Evolutionary conservation across 2,329 filamentous ascomycete species (phyloP).

Genomic region (Diaporthe caulivora): DNA sequence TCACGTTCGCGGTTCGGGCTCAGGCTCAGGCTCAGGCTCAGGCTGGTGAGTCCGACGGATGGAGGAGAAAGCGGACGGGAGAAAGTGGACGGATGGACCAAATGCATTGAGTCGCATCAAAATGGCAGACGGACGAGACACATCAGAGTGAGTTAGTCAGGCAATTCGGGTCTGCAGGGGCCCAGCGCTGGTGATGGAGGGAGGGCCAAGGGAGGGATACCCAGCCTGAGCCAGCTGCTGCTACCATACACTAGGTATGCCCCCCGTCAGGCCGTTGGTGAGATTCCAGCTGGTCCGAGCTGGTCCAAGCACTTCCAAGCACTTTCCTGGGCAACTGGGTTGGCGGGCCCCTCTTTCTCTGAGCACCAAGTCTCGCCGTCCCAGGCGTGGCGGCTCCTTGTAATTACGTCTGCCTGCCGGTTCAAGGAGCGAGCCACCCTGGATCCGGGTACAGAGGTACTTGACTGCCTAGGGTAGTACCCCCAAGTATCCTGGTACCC

Average conservation of each 20-base stretch:
- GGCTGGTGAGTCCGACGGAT: neutral
- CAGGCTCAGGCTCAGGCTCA: neutral
- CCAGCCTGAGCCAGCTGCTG: constrained; percentile 61
- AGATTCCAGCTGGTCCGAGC: constrained; percentile 51
- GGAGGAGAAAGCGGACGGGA: constrained; percentile 10
- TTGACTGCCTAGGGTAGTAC: no score
- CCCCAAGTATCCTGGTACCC: neutral
- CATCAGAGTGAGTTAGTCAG: constrained; percentile 13
- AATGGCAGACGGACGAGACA: constrained; percentile 17
- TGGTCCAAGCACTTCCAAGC: constrained; percentile 27
- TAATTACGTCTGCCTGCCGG: constrained; percentile 30
- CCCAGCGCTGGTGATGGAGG: neutral
- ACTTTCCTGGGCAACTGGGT: constrained; percentile 15
- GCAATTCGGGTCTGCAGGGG: constrained; percentile 7
- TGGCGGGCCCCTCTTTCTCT: constrained; percentile 4
- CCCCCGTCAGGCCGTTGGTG: constrained; percentile 64
- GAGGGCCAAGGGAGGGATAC: constrained; percentile 1
- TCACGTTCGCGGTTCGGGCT: neutral
- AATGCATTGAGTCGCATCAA: constrained; percentile 23
- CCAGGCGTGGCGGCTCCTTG: constrained; percentile 21
- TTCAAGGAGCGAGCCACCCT: constrained; percentile 12
- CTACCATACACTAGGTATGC: no score
- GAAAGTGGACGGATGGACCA: constrained; percentile 8
- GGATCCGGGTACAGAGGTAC: neutral
- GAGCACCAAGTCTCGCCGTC: neutral